Base-by-base conservation (phyloP, 176 grass and related monocot species). In the Hsuehochloa calcarea region DNA sequence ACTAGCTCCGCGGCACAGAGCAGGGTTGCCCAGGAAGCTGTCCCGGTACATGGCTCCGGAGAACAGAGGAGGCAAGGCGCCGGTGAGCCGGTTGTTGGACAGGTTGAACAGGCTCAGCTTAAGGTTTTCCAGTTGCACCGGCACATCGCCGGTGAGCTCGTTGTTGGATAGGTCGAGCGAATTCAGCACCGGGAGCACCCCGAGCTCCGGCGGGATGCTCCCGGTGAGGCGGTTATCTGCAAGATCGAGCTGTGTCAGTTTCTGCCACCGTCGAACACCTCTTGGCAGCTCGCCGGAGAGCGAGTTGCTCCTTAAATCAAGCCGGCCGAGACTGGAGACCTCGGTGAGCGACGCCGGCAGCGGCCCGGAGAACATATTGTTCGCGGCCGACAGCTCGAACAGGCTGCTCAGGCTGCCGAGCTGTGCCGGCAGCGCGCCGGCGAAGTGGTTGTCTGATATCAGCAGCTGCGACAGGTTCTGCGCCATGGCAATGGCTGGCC, bases 131-230 rank as follows among this genome's bases (percentile, higher is more conserved):
- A 97, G 67, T 62, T 92, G 86, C 40, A 41, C 52, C 0, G 95
- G 92, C 64, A 97, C 80, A 14, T 67, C 81, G 27, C 95, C 95
- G 47, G 78, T 89, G 62, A 97, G 82, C 19, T 39, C 44, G 66
- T 97, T 97, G 55, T 70, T 70, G 0, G 95, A 97, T 15, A 94
- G 74, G 37, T 97, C 95, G 17, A 97, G 95, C 23, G 90, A 97
- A 73, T 97, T 94, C 16, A 97, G 88, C 52, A 94, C 88, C 0
- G 92, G 92, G 6, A 97, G 92, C 52, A 80, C 72, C 5, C 95
- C 95, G 1, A 97, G 80, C 92, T 94, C 92, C 9, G 81, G 27
- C 3, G 92, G 92, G 55, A 97, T 92, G 65, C 6, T 3, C 6
- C 95, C 95, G 0, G 86, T 71, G 44, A 97, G 80, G 9, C 62